phyloP scores from a whole-genome alignment of 2,329 filamentous ascomycete species.

The Talaromyces albobiverticillius region DNA sequence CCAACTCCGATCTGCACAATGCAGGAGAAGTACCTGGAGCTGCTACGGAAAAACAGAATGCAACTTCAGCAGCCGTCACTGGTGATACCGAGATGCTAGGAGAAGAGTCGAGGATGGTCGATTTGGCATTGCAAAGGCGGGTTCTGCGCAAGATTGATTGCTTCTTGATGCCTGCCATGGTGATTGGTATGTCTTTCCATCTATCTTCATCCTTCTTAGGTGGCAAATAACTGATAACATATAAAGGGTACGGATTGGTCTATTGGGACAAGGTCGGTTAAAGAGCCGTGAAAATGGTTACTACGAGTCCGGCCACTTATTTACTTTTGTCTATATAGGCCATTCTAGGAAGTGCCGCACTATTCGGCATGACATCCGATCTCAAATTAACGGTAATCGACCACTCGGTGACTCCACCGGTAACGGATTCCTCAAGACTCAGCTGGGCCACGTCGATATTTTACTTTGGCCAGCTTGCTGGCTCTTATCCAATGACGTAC shows the following conservation, averaged over 20 bases:
- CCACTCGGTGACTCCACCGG: constrained; percentile 51
- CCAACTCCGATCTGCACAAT: too few relatives aligned
- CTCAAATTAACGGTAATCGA: constrained; percentile 58
- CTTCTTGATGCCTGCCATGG: constrained; percentile 67
- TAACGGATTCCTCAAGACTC: constrained; percentile 64
- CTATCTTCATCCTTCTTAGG: background rate
- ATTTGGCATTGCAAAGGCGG: constrained; percentile 25
- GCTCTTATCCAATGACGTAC: constrained; percentile 71
- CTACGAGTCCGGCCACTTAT: background rate
- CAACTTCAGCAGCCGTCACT: too few relatives aligned
- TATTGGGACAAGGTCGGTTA: constrained; percentile 70
- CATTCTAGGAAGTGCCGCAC: constrained; percentile 67
- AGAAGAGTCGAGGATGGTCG: background rate
- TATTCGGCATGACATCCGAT: constrained; percentile 74
- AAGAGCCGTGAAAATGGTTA: constrained; percentile 1
- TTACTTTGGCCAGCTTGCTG: constrained; percentile 76
- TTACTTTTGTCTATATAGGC: constrained; percentile 47
- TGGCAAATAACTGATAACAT: background rate
- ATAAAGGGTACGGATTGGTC: constrained; percentile 57
- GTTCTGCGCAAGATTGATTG: constrained; percentile 66
- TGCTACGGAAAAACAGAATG: too few relatives aligned
- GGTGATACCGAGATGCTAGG: background rate
- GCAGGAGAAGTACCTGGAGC: too few relatives aligned
- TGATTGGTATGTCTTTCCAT: constrained; percentile 44
- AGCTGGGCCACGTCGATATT: constrained; percentile 77